Base-by-base conservation (phyloP, 257 asterid genomes). In the Echium plantagineum region DNA sequence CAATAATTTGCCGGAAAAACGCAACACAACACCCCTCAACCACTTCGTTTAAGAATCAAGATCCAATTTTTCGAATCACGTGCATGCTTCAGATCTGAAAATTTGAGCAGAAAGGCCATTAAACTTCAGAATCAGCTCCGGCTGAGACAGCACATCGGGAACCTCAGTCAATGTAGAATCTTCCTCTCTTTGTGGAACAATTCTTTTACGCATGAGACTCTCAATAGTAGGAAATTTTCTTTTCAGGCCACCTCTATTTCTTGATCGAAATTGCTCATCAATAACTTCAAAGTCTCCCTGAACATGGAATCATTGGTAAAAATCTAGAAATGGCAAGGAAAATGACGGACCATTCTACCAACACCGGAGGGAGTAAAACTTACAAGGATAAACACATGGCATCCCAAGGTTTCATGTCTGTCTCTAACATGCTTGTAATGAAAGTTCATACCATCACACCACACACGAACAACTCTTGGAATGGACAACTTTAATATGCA, bases 351-450 rank as follows among this genome's bases (percentile, higher is more conserved):
- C 56, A 58, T 53, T 21, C n/a, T 6, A 48, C 30, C 1, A 2
- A 49, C 28, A 18, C 9, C 19, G 5, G 6, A 20, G 52, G 51
- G 10, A n/a, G 30, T 21, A 20, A n/a, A 21, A 57, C 94, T 81
- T 77, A 88, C 98, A 0, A 62, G 73, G 12, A 82, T 79, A 69
- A 72, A 84, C 31, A 73, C 64, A 68, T 91, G 98, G 78, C 77
- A 66, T 21, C 87, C 89, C 1, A 95, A 81, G 60, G 71, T 77
- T 69, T 91, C 98, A 49, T 91, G 98, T 12, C 76, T 83, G 76
- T 91, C 87, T 75, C 96, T 78, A 59, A 85, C 98, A 4, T 91
- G 98, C 69, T 88, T 91, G 82, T 76, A 91, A 15, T 96, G 65
- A 54, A 88, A 91, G 63, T 56, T 79, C 94, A 60, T 70, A 58